Base-by-base conservation (phyloP, 2,329 filamentous ascomycete genomes). In the Stemphylium lycopersici region DNA sequence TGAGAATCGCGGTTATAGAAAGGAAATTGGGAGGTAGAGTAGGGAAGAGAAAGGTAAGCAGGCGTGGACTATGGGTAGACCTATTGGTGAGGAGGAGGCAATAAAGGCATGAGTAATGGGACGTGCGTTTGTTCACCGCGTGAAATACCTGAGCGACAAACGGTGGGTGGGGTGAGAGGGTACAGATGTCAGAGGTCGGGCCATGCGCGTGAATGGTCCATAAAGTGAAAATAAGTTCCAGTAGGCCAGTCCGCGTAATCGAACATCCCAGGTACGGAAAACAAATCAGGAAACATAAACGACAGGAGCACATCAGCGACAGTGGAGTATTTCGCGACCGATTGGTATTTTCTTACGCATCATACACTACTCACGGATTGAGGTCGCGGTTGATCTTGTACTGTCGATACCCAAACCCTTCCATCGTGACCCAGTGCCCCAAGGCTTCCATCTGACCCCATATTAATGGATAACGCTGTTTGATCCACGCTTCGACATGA, bases 401-500 rank as follows among this genome's bases (percentile, higher is more conserved):
- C 58, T 71, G 72, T 26, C 66, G 65, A 52, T 73, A 72, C 16
- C 72, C 72, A 39, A 74, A 74, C 0, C 71, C 72, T 34, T 73
- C 72, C 66, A 72, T 67, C 1, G 70, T 73, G 3, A 68, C 63
- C 59, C 60, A 67, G 38, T 68, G 54, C 7, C 83, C 82, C 52
- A 81, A 78, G 59, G 79, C 79, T 63, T 84, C 81, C 56, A 96
- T 72, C 62, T 87, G 81, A 10, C 77, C 77, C 92, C 91, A 96
- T 5, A 84, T 77, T 8, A 83, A 79, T 0, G 89, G 86, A 72
- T 90, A 91, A 38, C 83, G 81, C 43, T 83, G 75, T 63, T 83
- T 83, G 2, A 89, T 89, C 91, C 91, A 96, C 13, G 82, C 78
- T 70, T 92, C 87, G 52, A 96, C 88, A 33, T 85, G 79, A 4